Conservation (phyloP, 2,329 filamentous ascomycete genomes). For the Penicillium sp. region DNA sequence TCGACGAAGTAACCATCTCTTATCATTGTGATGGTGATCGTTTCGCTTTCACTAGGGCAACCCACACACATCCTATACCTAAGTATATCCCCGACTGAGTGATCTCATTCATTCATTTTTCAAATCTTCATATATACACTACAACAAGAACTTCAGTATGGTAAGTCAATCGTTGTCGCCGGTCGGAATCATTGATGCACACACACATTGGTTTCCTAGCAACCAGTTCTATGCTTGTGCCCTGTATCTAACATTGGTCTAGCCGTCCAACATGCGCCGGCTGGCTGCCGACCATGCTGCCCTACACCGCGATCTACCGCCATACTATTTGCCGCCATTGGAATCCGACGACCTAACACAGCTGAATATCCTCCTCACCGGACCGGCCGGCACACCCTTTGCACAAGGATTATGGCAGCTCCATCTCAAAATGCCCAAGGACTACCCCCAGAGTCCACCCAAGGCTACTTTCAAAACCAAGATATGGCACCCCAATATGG, state of each 20-base stretch:
- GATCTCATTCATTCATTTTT: neutral
- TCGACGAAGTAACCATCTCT: constrained; percentile 25
- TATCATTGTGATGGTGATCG: constrained; percentile 11
- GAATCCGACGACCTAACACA: constrained; percentile 54
- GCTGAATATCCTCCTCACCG: constrained; percentile 56
- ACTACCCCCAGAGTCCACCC: constrained; percentile 49
- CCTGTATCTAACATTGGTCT: constrained; percentile 10
- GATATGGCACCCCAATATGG: constrained; percentile 64
- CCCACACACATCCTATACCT: neutral
- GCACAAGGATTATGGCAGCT: constrained; percentile 57
- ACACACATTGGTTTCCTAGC: constrained; percentile 2
- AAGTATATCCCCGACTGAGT: neutral
- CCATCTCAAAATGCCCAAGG: constrained; percentile 56
- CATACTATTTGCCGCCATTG: constrained; percentile 58
- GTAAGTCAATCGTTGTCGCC: constrained; percentile 17
- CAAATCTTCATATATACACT: neutral
- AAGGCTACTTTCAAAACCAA: constrained; percentile 59
- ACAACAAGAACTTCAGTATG: constrained; percentile 12
- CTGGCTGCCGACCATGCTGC: constrained; percentile 58
- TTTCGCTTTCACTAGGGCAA: neutral
- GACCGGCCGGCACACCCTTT: constrained; percentile 59
- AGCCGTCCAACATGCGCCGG: constrained; percentile 50
- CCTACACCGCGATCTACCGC: constrained; percentile 55
- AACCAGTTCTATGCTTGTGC: constrained; percentile 3
- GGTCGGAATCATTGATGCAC: neutral